These are phyloP conservation scores for Ajuga reptans DNA, from an alignment of 305 asterid species.

Conservation along the genomic window DNA sequence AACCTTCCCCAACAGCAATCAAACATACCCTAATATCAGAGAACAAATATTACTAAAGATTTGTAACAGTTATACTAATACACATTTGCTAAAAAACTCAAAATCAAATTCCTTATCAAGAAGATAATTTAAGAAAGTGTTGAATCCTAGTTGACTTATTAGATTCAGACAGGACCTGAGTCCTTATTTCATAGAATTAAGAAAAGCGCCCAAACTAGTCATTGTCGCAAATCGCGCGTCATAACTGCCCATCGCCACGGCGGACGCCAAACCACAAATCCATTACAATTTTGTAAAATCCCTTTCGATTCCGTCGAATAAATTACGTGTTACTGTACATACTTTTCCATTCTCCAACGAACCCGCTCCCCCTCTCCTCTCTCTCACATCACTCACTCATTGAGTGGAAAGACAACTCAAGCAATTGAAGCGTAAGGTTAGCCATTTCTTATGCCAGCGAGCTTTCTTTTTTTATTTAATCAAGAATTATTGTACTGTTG, in stretches of 20 bases:
- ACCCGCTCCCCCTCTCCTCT: conserved; percentile 16
- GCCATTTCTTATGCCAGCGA: background rate
- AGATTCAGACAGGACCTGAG: conserved; percentile 10
- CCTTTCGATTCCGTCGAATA: conserved; percentile 40
- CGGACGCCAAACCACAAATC: conserved; percentile 35
- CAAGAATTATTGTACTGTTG: background rate
- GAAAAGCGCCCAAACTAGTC: conserved; percentile 12
- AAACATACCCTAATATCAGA: too few relatives aligned
- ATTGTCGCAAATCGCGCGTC: conserved; percentile 22
- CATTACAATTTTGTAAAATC: conserved; percentile 32
- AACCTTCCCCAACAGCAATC: too few relatives aligned
- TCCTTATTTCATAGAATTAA: background rate
- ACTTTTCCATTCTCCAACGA: conserved; percentile 29
- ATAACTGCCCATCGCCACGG: conserved; percentile 32
- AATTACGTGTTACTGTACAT: conserved; percentile 14
- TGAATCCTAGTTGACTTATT: conserved; percentile 4
- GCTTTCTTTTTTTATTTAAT: background rate
- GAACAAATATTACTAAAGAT: too few relatives aligned
- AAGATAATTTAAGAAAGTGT: too few relatives aligned
- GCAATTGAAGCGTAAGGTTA: conserved; percentile 22
- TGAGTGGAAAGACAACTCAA: background rate
- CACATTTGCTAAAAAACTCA: too few relatives aligned
- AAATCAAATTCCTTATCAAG: too few relatives aligned
- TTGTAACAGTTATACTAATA: too few relatives aligned
- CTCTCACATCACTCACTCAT: conserved; percentile 7